Conservation (phyloP, 2,329 filamentous ascomycete genomes). For the Aspergillus versicolor region DNA sequence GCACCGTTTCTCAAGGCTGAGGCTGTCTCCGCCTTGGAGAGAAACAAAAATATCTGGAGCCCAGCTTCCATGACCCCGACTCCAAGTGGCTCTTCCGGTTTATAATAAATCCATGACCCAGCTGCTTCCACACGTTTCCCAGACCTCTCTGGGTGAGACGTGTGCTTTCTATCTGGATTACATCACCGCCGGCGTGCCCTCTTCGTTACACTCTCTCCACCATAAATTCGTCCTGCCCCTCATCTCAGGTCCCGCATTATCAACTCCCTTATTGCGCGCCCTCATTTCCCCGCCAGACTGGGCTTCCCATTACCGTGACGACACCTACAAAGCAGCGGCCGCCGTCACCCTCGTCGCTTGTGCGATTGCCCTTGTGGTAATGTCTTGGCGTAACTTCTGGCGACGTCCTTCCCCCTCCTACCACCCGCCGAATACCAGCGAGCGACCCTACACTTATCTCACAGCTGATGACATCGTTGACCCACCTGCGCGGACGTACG, state of each 20-base stretch:
- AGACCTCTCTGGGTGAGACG: slow-evolving; percentile 42
- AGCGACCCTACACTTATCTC: slow-evolving; percentile 38
- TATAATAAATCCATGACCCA: slow-evolving; percentile 39
- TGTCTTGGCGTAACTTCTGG: slow-evolving; percentile 38
- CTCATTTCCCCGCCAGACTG: slow-evolving; percentile 23
- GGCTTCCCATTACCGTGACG: slow-evolving; percentile 17
- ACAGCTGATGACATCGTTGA: slow-evolving; percentile 36
- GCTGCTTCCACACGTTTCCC: slow-evolving; percentile 36
- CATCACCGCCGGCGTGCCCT: slow-evolving; percentile 31
- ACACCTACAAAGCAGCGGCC: slow-evolving; percentile 24
- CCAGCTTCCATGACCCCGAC: slow-evolving; percentile 20
- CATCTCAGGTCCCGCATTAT: slow-evolving; percentile 14
- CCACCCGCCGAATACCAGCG: slow-evolving; percentile 20
- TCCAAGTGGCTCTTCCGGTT: slow-evolving; percentile 1
- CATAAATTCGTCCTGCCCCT: slow-evolving; percentile 26
- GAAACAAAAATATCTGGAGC: slow-evolving; percentile 6
- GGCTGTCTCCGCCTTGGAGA: slow-evolving; percentile 16
- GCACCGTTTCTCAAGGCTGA: slow-evolving; percentile 3
- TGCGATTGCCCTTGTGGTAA: slow-evolving; percentile 30
- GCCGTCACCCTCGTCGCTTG: slow-evolving; percentile 28
- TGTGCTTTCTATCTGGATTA: slow-evolving; percentile 40
- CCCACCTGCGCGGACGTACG: slow-evolving; percentile 18
- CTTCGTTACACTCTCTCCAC: slow-evolving; percentile 32
- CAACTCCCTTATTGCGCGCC: slow-evolving; percentile 23
- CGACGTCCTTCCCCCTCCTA: slow-evolving; percentile 32